Percentiles rank a stretch among this genome's conserved stretches.
Evolutionary conservation across 2,329 filamentous ascomycete species (phyloP).

Genomic region (Talaromyces sp.): DNA sequence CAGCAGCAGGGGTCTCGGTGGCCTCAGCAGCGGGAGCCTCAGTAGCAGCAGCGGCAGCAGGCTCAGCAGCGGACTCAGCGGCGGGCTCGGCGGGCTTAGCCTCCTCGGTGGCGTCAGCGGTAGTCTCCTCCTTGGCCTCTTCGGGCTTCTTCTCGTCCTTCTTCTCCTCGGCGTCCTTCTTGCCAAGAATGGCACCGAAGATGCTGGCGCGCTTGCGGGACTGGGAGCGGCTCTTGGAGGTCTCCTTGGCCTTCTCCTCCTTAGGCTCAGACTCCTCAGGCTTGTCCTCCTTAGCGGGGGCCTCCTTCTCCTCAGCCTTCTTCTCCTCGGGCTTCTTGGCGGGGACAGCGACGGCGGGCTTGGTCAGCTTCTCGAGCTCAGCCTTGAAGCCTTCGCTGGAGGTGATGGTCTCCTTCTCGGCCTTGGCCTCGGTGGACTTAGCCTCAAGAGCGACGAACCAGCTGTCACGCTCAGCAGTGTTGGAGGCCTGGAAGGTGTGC

Average conservation of each 20-base stretch:
- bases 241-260: slow-evolving; percentile 39
- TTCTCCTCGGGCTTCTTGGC: slow-evolving; percentile 23
- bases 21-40: slow-evolving; percentile 13
- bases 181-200: slow-evolving; percentile 60
- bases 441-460: slow-evolving; percentile 85
- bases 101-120: slow-evolving; percentile 47
- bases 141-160: slow-evolving; percentile 42
- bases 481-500: slow-evolving; percentile 87
- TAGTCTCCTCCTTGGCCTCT: slow-evolving; percentile 45
- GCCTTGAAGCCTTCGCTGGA: slow-evolving; percentile 88
- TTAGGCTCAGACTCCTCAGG: slow-evolving; percentile 35
- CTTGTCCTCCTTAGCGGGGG: slow-evolving; percentile 33
- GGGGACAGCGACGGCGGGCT: slow-evolving; percentile 45
- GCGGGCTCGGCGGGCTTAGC: slow-evolving; percentile 23
- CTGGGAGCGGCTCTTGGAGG: slow-evolving; percentile 61
- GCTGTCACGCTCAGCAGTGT: slow-evolving; percentile 78
- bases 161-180: slow-evolving; percentile 60
- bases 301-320: slow-evolving; percentile 35
- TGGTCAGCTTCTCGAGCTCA: slow-evolving; percentile 70
- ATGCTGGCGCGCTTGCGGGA: slow-evolving; percentile 64
- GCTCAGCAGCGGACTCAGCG: slow-evolving; percentile 39
- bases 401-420: slow-evolving; percentile 61
- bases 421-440: slow-evolving; percentile 75
- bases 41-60: slow-evolving; percentile 12
- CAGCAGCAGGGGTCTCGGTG: slow-evolving; percentile 26